Percentiles rank a stretch among this genome's conserved stretches.
Evolutionary conservation across 1,139 yeast species (phyloP).

Genomic region (Arxiozyma telluris): DNA sequence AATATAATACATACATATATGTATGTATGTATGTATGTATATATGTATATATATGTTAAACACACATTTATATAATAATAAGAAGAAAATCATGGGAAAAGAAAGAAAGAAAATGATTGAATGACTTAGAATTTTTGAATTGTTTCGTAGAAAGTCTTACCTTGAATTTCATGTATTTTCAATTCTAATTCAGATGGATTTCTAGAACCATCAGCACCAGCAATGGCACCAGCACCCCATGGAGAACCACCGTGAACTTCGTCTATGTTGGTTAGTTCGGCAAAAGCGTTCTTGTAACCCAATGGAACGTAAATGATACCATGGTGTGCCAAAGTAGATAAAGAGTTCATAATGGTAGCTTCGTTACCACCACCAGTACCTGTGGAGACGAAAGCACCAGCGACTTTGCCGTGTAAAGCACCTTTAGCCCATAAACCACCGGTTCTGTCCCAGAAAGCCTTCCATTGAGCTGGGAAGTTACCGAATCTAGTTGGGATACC

Average conservation of each 20-base stretch:
- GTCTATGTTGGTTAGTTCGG: slow-evolving; percentile 47
- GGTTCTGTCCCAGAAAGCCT: slow-evolving; percentile 72
- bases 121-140: slow-evolving; percentile 17
- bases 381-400: slow-evolving; percentile 69
- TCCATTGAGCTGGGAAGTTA: slow-evolving; percentile 72
- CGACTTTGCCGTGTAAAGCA: slow-evolving; percentile 64
- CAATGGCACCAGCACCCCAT: slow-evolving; percentile 83
- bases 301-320: slow-evolving; percentile 75
- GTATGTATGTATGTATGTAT: too few species aligned
- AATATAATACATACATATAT: too few species aligned
- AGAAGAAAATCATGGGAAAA: too few species aligned
- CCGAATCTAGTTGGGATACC: slow-evolving; percentile 85
- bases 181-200: slow-evolving; percentile 58
- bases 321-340: slow-evolving; percentile 67
- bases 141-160: slow-evolving; percentile 43
- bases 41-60: too few species aligned
- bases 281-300: slow-evolving; percentile 61
- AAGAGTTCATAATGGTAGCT: slow-evolving; percentile 52
- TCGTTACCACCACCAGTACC: slow-evolving; percentile 85
- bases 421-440: slow-evolving; percentile 80
- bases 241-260: slow-evolving; percentile 80
- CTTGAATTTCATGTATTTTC: slow-evolving; percentile 52
- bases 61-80: too few species aligned
- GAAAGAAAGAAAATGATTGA: neutral
- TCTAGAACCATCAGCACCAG: slow-evolving; percentile 76